Conservation (phyloP, 2,329 filamentous ascomycete species). For the Aureobasidium zeae region DNA sequence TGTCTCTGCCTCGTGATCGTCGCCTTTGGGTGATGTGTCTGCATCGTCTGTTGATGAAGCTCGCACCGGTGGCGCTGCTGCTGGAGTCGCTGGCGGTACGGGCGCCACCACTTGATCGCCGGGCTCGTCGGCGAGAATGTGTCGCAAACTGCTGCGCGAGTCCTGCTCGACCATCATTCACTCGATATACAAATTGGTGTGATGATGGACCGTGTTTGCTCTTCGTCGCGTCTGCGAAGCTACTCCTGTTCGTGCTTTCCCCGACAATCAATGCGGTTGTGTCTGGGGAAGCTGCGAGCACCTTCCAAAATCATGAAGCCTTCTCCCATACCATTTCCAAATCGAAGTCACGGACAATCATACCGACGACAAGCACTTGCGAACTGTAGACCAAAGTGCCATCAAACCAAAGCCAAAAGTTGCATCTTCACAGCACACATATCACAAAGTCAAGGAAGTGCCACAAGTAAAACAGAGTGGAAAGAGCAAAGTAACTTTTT, state of each 20-base stretch:
- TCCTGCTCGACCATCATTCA: constrained; percentile 16
- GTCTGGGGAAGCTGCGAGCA: constrained; percentile 9
- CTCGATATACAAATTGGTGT: neutral
- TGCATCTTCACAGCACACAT: neutral
- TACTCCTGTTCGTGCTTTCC: constrained; percentile 1
- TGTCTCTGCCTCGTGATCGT: constrained; percentile 18
- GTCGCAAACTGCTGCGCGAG: constrained; percentile 19
- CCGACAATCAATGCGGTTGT: constrained; percentile 1
- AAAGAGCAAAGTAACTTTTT: constrained; percentile 13
- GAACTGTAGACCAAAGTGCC: neutral
- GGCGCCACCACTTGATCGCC: constrained; percentile 14
- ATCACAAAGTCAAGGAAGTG: neutral
- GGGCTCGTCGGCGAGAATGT: constrained; percentile 24
- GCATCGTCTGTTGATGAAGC: constrained; percentile 1
- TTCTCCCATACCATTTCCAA: neutral
- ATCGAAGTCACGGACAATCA: no score
- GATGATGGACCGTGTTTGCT: neutral
- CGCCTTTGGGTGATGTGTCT: constrained; percentile 7
- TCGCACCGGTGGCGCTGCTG: constrained; percentile 14
- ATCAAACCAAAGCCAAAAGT: neutral
- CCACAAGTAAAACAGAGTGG: neutral
- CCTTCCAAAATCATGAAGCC: neutral
- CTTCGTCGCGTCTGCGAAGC: constrained; percentile 2
- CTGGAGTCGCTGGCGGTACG: constrained; percentile 17
- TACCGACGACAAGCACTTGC: no score